A percentile compares a stretch with the other conserved stretches of the same genome.
These are phyloP conservation scores for Piper betle DNA, from an alignment of 164 flowering plant species.

Conservation along the genomic window DNA sequence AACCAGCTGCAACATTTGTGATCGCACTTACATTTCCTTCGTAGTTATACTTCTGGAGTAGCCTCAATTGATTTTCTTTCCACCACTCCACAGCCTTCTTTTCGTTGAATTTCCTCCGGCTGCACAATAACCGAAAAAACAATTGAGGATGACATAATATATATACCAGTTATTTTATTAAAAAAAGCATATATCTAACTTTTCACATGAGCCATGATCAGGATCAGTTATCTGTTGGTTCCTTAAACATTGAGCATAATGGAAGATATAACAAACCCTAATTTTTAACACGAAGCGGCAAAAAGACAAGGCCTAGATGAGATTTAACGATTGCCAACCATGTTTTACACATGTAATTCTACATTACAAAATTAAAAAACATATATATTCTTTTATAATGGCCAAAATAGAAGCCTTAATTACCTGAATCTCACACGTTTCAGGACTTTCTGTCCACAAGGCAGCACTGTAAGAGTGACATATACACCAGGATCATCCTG, in stretches of 20 bases:
- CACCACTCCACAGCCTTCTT: slow-evolving; percentile 62
- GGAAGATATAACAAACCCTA: too few relatives aligned
- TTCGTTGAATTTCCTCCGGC: slow-evolving; percentile 44
- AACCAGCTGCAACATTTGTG: slow-evolving; percentile 10
- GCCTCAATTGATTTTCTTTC: slow-evolving; percentile 42
- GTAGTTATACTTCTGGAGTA: slow-evolving; percentile 34
- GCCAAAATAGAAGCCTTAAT: background rate
- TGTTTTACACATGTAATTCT: background rate
- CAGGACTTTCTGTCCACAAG: slow-evolving; percentile 44
- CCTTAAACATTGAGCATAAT: too few relatives aligned
- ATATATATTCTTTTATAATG: background rate
- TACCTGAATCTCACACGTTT: slow-evolving; percentile 79
- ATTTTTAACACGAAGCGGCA: too few relatives aligned
- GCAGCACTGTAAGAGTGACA: slow-evolving; percentile 34
- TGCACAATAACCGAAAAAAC: slow-evolving; percentile 14
- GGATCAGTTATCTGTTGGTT: too few relatives aligned
- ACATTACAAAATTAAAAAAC: background rate
- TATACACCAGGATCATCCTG: slow-evolving; percentile 72
- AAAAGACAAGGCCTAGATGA: background rate
- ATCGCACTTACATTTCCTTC: slow-evolving; percentile 19
- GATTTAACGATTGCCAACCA: background rate
- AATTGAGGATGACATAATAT: background rate
- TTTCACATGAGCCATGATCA: too few relatives aligned
- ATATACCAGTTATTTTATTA: background rate
- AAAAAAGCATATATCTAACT: too few relatives aligned